Evolutionary conservation across 2,329 filamentous ascomycete genomes (phyloP).

Genomic region (Trichoderma polysporum): DNA sequence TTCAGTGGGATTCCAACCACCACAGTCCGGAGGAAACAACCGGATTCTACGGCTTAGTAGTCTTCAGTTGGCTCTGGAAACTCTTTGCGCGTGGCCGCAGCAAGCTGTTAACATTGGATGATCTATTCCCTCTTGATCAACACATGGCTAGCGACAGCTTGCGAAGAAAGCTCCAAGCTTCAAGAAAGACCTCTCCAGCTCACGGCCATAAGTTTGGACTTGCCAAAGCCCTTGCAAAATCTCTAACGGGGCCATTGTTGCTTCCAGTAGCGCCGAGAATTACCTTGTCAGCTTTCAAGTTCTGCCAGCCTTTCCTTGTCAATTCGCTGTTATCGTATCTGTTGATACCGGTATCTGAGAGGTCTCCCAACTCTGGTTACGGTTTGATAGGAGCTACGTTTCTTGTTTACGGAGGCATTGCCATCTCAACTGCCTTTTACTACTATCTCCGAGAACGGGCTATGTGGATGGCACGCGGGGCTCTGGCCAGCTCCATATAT

Average conservation of each 20-base stretch:
- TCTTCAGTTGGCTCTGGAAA: constrained; percentile 38
- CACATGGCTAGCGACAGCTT: constrained; percentile 31
- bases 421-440: constrained; percentile 29
- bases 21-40: constrained; percentile 43
- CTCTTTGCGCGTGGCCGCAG: constrained; percentile 40
- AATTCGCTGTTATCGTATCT: constrained; percentile 39
- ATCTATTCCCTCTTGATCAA: constrained; percentile 38
- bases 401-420: constrained; percentile 42
- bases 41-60: constrained; percentile 33
- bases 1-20: constrained; percentile 36
- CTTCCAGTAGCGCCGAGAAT: constrained; percentile 35
- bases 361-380: constrained; percentile 34
- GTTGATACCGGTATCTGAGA: constrained; percentile 22
- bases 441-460: background rate
- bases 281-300: constrained; percentile 35
- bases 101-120: constrained; percentile 33
- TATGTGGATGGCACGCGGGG: constrained; percentile 29
- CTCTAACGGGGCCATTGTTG: constrained; percentile 30
- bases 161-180: background rate
- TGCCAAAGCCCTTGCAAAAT: constrained; percentile 18
- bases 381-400: constrained; percentile 44
- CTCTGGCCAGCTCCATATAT: constrained; percentile 37
- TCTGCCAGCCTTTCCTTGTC: constrained; percentile 44
- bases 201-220: background rate
- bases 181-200: background rate